A percentile compares a stretch with the other conserved stretches of the same genome.
Conservation (phyloP, 2,329 filamentous ascomycete genomes). For the Leptographium wingfieldii region DNA sequence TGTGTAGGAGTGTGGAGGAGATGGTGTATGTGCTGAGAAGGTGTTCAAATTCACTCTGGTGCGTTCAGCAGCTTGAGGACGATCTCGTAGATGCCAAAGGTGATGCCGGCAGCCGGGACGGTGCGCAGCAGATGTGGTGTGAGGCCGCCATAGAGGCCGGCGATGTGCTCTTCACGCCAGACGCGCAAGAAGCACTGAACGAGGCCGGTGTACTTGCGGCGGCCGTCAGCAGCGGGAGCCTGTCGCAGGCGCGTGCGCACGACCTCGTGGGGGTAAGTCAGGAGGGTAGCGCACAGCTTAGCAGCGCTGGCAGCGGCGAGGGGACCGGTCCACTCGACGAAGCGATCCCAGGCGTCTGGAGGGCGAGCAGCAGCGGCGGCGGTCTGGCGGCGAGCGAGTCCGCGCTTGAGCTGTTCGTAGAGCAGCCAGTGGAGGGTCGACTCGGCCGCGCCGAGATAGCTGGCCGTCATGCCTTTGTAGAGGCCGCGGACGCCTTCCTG, state of each 20-base stretch:
- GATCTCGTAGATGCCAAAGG: slow-evolving; percentile 76
- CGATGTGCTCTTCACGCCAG: slow-evolving; percentile 77
- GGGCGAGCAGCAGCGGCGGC: slow-evolving; percentile 30
- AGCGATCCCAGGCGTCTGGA: slow-evolving; percentile 59
- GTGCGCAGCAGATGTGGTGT: slow-evolving; percentile 85
- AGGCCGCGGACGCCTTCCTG: slow-evolving; percentile 71
- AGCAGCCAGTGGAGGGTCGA: slow-evolving; percentile 87
- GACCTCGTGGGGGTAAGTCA: slow-evolving; percentile 90
- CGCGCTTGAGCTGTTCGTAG: slow-evolving; percentile 82
- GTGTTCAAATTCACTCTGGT: neutral
- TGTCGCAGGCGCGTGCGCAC: slow-evolving; percentile 75
- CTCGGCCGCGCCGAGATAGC: slow-evolving; percentile 82
- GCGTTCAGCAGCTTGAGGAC: slow-evolving; percentile 12
- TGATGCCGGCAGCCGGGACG: slow-evolving; percentile 86
- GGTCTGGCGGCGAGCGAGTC: slow-evolving; percentile 52
- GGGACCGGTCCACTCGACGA: slow-evolving; percentile 68
- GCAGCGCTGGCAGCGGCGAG: slow-evolving; percentile 67
- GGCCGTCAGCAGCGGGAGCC: slow-evolving; percentile 59
- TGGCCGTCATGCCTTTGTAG: slow-evolving; percentile 83
- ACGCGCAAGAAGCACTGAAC: slow-evolving; percentile 80
- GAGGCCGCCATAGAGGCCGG: slow-evolving; percentile 77
- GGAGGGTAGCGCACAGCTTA: slow-evolving; percentile 71
- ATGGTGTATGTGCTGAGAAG: neutral
- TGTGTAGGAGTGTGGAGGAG: neutral
- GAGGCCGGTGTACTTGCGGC: slow-evolving; percentile 77